phyloP scores from a whole-genome alignment of 176 grass and related monocot species.

The Stipa capillata region DNA sequence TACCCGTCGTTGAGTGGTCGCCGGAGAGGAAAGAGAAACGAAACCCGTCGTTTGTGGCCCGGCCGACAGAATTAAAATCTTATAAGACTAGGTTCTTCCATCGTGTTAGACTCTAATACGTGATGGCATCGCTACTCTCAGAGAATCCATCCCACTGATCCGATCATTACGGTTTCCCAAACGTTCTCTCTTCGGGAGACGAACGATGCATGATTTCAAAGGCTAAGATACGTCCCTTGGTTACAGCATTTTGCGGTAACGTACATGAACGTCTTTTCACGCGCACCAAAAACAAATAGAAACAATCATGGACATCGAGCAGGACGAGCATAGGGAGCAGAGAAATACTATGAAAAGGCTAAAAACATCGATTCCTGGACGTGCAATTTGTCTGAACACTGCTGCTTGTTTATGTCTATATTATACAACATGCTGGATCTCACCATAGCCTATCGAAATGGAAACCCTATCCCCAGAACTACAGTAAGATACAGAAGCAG shows the following conservation, averaged over 20 bases:
- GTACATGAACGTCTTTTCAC: neutral
- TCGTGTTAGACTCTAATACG: no score
- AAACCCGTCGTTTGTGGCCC: no score
- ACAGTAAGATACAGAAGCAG: constrained; percentile 39
- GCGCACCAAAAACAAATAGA: neutral
- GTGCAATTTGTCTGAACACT: constrained; percentile 18
- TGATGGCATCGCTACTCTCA: no score
- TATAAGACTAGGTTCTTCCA: no score
- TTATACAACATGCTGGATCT: constrained; percentile 37
- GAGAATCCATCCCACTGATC: no score
- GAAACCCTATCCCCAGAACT: constrained; percentile 6
- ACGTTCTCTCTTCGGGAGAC: neutral
- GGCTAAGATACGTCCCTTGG: neutral
- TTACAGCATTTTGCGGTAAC: neutral
- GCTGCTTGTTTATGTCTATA: constrained; percentile 46
- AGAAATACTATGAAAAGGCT: neutral
- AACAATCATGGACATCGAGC: neutral
- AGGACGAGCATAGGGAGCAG: neutral
- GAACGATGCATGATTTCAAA: neutral
- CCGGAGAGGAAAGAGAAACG: no score
- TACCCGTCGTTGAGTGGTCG: no score
- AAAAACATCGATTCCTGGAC: neutral
- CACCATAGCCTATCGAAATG: constrained; percentile 1
- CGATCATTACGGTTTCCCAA: no score
- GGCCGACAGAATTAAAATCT: no score